Percentiles rank a stretch among this genome's conserved stretches.
Conservation (phyloP, 306 rosid genomes). For the Neltuma alba region DNA sequence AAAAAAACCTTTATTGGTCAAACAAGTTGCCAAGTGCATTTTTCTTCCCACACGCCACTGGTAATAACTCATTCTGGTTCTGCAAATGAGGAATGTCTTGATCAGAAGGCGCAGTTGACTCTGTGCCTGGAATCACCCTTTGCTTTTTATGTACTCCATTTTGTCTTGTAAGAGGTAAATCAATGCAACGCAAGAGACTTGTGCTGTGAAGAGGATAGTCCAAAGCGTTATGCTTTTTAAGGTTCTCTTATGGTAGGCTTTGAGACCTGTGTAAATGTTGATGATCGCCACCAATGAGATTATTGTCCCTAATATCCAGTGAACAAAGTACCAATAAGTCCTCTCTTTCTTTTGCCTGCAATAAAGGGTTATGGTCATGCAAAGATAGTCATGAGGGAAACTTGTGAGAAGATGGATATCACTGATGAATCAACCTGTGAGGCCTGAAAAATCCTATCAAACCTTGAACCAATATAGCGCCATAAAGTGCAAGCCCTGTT, state of each 20-base stretch:
- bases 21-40: slow-evolving; percentile 71
- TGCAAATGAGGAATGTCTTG: slow-evolving; percentile 42
- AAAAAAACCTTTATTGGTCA: slow-evolving; percentile 37
- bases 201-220: slow-evolving; percentile 60
- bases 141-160: slow-evolving; percentile 59
- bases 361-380: background rate
- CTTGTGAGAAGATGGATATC: background rate
- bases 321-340: slow-evolving; percentile 60
- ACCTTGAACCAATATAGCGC: slow-evolving; percentile 56
- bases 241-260: slow-evolving; percentile 56
- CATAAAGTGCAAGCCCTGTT: slow-evolving; percentile 67
- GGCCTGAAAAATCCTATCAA: slow-evolving; percentile 68
- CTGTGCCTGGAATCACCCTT: slow-evolving; percentile 45
- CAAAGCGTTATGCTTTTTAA: slow-evolving; percentile 51
- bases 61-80: slow-evolving; percentile 46
- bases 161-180: slow-evolving; percentile 70
- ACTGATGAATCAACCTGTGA: slow-evolving; percentile 53
- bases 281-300: slow-evolving; percentile 57
- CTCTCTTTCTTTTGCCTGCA: slow-evolving; percentile 68
- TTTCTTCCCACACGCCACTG: slow-evolving; percentile 50
- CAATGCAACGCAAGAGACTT: slow-evolving; percentile 54
- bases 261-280: slow-evolving; percentile 66
- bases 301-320: slow-evolving; percentile 67
- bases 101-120: slow-evolving; percentile 30
- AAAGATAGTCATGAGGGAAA: background rate